Evolutionary conservation across 306 rosid species (phyloP), one percentile per base, ranked within the genome.

Genomic region (barrel medic (Medicago truncatula)): DNA sequence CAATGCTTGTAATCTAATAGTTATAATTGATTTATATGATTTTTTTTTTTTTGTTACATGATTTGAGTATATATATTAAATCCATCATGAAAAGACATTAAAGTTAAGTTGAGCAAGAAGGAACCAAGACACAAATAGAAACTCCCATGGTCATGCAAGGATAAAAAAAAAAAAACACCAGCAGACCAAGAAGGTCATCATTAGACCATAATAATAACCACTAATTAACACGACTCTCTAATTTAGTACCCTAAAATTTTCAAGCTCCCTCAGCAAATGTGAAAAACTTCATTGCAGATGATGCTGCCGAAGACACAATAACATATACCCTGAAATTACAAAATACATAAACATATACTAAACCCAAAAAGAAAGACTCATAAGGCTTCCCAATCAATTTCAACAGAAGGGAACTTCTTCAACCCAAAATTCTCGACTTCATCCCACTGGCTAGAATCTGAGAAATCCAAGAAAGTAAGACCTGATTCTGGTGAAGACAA

Each of bases 331-430:
- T 76, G 75, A 66, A 39, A 20, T 49, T 46, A 47, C 41, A 76
- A 66, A 49, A 52, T 23, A 73, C 54, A 64, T n/a, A 40, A 62
- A 44, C 74, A 65, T 31, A 31, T 23, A 43, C 44, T 2, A 3
- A 66, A 34, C 23, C 57, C 4, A 6, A 41, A 43, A 69, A 56
- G 41, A 17, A 50, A 9, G 68, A 39, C 9, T 76, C 75, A 57
- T 11, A 57, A 57, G 4, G 97, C 92, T 25, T 82, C 88, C 99
- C 97, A 95, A 66, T 92, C 99, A 75, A 92, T 95, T 83, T 95
- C 99, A 66, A 89, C 86, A 0, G 99, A 92, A 78, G 97, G 96
- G 67, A 9, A 92, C 87, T 92, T 95, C 70, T 85, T 94, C 87
- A 92, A 74, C 73, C 87, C 84, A n/a, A 87, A 89, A 21, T 60